phyloP scores from a whole-genome alignment of 768 basidiomycete genomes.

The Lactarius tabidus region DNA sequence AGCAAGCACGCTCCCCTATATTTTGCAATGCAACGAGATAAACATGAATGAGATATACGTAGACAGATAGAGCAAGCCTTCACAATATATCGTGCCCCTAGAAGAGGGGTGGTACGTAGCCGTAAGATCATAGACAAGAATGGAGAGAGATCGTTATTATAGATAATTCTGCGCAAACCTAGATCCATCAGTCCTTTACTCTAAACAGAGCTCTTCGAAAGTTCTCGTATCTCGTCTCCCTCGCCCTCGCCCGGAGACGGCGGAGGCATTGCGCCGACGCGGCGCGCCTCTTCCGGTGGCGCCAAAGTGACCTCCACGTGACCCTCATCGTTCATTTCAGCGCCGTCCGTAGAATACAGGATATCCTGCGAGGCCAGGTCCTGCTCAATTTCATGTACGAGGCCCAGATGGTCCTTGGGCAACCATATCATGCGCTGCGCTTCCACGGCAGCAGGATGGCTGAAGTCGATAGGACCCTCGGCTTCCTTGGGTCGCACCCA shows the following conservation, averaged over 20 bases:
- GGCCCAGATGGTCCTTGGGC: constrained; percentile 64
- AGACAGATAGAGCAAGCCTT: background rate
- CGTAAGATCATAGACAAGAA: background rate
- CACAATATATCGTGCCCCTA: background rate
- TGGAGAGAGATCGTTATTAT: background rate
- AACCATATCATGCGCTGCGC: constrained; percentile 84
- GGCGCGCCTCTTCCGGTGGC: constrained; percentile 36
- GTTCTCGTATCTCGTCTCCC: background rate
- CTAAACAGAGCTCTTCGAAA: background rate
- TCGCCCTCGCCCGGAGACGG: background rate
- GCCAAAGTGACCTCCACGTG: constrained; percentile 49
- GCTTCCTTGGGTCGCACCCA: constrained; percentile 30
- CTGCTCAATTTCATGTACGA: constrained; percentile 61
- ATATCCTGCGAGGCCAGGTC: constrained; percentile 53
- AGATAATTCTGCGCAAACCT: background rate
- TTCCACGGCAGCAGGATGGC: constrained; percentile 75
- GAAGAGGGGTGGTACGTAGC: background rate
- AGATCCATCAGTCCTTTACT: background rate
- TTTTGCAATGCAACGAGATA: background rate
- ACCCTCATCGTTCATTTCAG: constrained; percentile 59
- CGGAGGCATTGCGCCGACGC: background rate
- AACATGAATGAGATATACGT: background rate
- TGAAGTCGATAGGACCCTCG: constrained; percentile 52
- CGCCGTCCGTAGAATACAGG: constrained; percentile 43
- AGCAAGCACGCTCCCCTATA: background rate